Base-by-base conservation (phyloP, 2,329 filamentous ascomycete genomes). In the Fusarium humuli region DNA sequence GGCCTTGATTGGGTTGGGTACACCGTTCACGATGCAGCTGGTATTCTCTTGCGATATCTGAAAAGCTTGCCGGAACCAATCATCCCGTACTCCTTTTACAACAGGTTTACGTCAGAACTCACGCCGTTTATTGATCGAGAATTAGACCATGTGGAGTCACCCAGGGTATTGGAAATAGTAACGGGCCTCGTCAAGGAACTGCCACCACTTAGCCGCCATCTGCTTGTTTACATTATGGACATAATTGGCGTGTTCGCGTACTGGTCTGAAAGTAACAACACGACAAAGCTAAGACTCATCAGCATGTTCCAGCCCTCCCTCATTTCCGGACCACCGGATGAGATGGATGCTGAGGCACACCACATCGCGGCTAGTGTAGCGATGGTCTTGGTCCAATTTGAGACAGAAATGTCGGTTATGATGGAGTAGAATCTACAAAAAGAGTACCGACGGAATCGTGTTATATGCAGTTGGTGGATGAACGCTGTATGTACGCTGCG, bases 1-100 rank as follows among this genome's bases (percentile, higher is more conserved):
- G 20, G 34, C 7, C 20, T 59, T 22, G 10, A 6, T 22, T 42
- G 40, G 40, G 2, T 54, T 22, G 16, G 5, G 5, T 58, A 14
- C 6, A 66, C 58, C 0, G 16, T 44, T n/a, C 48, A 63, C 3
- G 53, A 66, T 11, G 42, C 37, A 29, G 63, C 53, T 18, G 48
- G 58, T 1, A n/a, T 63, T 6, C 13, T 66, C 4, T 13, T 62
- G 3, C 53, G 63, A 10, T 63, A 66, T 30, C 27, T 63, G 1
- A 63, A 58, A 13, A 57, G 47, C 12, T 44, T 65, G 2, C 58
- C 62, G 2, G 47, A 62, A 9, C 52, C 58, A 0, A 34, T 54
- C 7, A 20, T 57, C 10, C 50, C 58, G 2, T 62, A 62, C 16
- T 12, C 7, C 9, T 40, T n/a, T 7, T 57, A 45, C 11, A 23